A percentile compares a stretch with the other conserved stretches of the same genome.
Evolutionary conservation across 192 early-diverging fungal species (phyloP).

Genomic region (Diversispora eburnea): DNA sequence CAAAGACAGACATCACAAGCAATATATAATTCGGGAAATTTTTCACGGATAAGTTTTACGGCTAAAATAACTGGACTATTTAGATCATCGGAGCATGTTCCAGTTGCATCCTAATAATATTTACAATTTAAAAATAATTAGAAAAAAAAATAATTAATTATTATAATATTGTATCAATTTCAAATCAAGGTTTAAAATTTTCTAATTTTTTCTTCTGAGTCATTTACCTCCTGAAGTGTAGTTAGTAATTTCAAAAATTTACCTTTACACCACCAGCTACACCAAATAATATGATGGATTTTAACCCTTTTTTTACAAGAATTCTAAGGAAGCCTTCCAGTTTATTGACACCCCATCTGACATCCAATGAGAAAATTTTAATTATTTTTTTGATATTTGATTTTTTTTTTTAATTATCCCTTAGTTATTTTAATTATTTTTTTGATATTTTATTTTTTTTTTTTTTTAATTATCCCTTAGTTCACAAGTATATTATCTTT

Average conservation of each 20-base stretch:
- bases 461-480: too few species aligned
- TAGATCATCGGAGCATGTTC: conserved; percentile 78
- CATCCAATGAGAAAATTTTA: neutral
- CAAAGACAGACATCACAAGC: conserved; percentile 96
- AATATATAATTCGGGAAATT: conserved; percentile 78
- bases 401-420: too few species aligned
- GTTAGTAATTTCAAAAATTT: neutral
- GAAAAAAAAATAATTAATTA: neutral
- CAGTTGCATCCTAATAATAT: conserved; percentile 63
- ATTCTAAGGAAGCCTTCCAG: conserved; percentile 74
- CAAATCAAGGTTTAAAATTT: too few species aligned
- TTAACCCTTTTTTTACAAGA: conserved; percentile 84
- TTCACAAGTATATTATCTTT: too few species aligned
- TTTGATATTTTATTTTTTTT: too few species aligned
- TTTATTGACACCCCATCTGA: conserved; percentile 68
- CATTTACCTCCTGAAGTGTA: too few species aligned
- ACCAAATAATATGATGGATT: conserved; percentile 88
- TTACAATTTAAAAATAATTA: neutral
- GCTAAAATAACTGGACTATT: conserved; percentile 82
- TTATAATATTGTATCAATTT: too few species aligned
- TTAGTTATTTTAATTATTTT: neutral
- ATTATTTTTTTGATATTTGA: neutral
- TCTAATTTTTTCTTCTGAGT: too few species aligned
- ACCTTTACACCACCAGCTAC: conserved; percentile 74
- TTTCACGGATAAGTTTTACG: conserved; percentile 67